Conservation (phyloP, 2,329 filamentous ascomycete genomes). For the Cytospora mali region DNA sequence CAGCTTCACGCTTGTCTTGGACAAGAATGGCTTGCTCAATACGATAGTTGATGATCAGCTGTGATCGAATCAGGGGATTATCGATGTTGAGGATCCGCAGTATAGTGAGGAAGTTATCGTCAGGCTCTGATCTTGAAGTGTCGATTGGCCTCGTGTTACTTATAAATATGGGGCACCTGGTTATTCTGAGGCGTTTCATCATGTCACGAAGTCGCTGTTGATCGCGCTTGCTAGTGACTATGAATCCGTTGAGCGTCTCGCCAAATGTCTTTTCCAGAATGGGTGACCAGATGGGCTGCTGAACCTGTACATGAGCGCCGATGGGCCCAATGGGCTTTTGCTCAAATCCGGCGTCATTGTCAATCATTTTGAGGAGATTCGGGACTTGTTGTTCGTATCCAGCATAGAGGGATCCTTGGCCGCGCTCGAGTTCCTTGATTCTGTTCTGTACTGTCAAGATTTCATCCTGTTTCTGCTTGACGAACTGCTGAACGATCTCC, state of each 20-base stretch:
- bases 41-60: conserved; percentile 77
- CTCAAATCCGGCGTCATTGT: conserved; percentile 68
- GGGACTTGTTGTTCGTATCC: conserved; percentile 67
- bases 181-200: conserved; percentile 59
- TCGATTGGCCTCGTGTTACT: conserved; percentile 59
- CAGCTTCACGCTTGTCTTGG: conserved; percentile 65
- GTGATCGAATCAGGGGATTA: conserved; percentile 74
- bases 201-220: conserved; percentile 67
- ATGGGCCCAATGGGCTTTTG: conserved; percentile 81
- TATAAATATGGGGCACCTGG: conserved; percentile 64
- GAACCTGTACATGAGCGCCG: conserved; percentile 74
- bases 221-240: conserved; percentile 78
- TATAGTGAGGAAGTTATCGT: conserved; percentile 72
- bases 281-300: conserved; percentile 79
- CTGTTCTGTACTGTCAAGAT: conserved; percentile 53
- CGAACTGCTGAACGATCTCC: conserved; percentile 37
- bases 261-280: conserved; percentile 80
- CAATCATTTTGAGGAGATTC: conserved; percentile 68
- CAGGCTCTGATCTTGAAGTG: conserved; percentile 71
- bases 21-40: conserved; percentile 88
- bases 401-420: conserved; percentile 61
- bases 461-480: conserved; percentile 55
- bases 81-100: conserved; percentile 81
- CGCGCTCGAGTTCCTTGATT: conserved; percentile 56
- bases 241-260: conserved; percentile 71